A percentile compares a stretch with the other conserved stretches of the same genome.
These are phyloP conservation scores for Beauveria varroae DNA, from an alignment of 2,329 filamentous ascomycete species.

Conservation along the genomic window DNA sequence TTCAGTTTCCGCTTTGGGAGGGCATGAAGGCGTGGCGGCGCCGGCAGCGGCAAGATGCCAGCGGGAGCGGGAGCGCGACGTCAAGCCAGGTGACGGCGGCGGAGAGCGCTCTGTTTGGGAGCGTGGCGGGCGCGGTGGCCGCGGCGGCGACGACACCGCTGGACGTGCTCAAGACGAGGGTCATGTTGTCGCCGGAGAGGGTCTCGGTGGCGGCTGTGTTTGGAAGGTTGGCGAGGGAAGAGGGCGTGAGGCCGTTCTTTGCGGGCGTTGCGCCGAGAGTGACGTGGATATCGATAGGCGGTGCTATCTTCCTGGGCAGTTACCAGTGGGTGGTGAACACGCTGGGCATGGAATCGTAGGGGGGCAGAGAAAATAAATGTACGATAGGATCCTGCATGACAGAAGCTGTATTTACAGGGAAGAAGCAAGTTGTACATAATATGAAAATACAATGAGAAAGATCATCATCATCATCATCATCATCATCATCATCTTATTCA, in stretches of 20 bases:
- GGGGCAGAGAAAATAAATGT: conserved; percentile 6
- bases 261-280: conserved; percentile 73
- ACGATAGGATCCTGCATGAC: conserved; percentile 9
- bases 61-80: conserved; percentile 19
- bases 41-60: background rate
- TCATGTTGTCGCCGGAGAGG: conserved; percentile 78
- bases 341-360: conserved; percentile 30
- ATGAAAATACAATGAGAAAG: background rate
- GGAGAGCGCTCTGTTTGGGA: conserved; percentile 82
- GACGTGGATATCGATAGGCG: conserved; percentile 91
- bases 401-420: background rate
- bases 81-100: conserved; percentile 49
- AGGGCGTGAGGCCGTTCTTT: conserved; percentile 64
- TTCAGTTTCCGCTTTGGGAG: conserved; percentile 98
- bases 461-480: background rate
- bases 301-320: conserved; percentile 87
- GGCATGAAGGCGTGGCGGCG: conserved; percentile 69
- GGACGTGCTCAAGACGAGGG: conserved; percentile 92
- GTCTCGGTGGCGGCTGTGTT: conserved; percentile 54
- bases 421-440: background rate
- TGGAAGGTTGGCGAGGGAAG: conserved; percentile 53
- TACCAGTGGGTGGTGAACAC: conserved; percentile 85
- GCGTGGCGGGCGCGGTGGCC: conserved; percentile 73
- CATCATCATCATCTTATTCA: background rate
- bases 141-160: conserved; percentile 86